Conservation (phyloP, 2,329 filamentous ascomycete species). For the Ustulina deusta region DNA sequence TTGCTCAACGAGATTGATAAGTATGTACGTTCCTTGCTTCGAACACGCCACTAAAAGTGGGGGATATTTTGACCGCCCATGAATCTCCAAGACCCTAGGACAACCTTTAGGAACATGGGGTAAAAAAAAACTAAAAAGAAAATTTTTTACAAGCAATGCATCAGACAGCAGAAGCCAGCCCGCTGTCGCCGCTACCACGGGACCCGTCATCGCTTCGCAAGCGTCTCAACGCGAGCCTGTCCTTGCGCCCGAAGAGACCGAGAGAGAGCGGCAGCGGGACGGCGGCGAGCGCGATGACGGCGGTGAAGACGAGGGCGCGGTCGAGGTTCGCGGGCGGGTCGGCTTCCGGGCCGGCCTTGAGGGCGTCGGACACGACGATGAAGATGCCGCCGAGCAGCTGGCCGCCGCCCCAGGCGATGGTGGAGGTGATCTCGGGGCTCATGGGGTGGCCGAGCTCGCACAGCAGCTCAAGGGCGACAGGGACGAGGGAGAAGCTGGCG, state of each 20-base stretch:
- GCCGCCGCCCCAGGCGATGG: conserved; percentile 86
- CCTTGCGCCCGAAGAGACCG: conserved; percentile 74
- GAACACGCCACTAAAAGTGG: neutral
- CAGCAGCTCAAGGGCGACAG: conserved; percentile 86
- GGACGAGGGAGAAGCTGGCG: conserved; percentile 81
- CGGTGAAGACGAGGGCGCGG: conserved; percentile 80
- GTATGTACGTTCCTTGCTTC: neutral
- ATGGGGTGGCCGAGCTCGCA: conserved; percentile 90
- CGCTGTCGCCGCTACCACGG: neutral
- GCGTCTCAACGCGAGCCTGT: conserved; percentile 64
- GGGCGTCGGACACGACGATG: conserved; percentile 82
- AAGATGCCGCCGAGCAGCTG: conserved; percentile 89
- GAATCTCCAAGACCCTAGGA: neutral
- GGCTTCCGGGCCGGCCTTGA: conserved; percentile 67
- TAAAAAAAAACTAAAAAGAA: neutral
- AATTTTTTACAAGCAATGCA: no score
- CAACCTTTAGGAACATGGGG: neutral
- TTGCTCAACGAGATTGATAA: conserved; percentile 5
- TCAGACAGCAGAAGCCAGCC: conserved; percentile 20
- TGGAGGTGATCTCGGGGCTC: conserved; percentile 85
- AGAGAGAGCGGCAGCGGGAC: conserved; percentile 76
- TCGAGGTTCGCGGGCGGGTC: conserved; percentile 78
- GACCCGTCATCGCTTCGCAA: conserved; percentile 58
- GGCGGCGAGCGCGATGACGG: conserved; percentile 73
- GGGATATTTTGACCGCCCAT: neutral